Evolutionary conservation across 2,329 filamentous ascomycete species (phyloP).

Genomic region (Nakataea oryzae): DNA sequence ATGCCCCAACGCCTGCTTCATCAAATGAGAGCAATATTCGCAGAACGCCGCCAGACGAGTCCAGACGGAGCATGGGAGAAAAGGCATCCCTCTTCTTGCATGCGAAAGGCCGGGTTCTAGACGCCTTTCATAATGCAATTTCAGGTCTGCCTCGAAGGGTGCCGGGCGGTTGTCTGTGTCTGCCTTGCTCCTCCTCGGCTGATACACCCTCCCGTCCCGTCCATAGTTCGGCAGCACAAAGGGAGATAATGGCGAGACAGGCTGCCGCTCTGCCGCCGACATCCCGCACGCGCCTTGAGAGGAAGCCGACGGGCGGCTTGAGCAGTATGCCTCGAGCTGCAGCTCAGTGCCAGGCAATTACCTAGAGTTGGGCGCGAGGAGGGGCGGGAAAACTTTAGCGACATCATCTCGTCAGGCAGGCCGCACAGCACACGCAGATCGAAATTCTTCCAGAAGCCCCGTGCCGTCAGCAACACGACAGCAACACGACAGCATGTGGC

Average conservation of each 20-base stretch:
- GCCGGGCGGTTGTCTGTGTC: background rate
- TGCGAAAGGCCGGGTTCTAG: background rate
- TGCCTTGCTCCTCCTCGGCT: background rate
- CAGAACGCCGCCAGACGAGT: background rate
- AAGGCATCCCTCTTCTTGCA: background rate
- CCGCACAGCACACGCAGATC: background rate
- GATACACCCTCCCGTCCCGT: background rate
- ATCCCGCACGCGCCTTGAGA: background rate
- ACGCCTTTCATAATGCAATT: background rate
- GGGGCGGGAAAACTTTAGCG: background rate
- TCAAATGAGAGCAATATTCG: background rate
- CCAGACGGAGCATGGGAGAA: background rate
- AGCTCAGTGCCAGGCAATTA: background rate
- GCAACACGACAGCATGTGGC: background rate
- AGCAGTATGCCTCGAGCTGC: background rate
- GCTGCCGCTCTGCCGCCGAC: background rate
- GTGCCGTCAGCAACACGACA: background rate
- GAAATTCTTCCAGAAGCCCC: slow-evolving; percentile 1
- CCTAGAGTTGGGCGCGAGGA: background rate
- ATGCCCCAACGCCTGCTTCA: background rate
- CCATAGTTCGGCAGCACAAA: no score
- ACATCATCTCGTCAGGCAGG: background rate
- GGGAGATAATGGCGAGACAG: background rate
- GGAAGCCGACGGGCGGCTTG: background rate
- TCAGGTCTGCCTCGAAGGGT: background rate